A percentile compares a stretch with the other conserved stretches of the same genome.
Conservation (phyloP, 2,329 filamentous ascomycete genomes). For the Immersiporthe knoxdaviesiana region DNA sequence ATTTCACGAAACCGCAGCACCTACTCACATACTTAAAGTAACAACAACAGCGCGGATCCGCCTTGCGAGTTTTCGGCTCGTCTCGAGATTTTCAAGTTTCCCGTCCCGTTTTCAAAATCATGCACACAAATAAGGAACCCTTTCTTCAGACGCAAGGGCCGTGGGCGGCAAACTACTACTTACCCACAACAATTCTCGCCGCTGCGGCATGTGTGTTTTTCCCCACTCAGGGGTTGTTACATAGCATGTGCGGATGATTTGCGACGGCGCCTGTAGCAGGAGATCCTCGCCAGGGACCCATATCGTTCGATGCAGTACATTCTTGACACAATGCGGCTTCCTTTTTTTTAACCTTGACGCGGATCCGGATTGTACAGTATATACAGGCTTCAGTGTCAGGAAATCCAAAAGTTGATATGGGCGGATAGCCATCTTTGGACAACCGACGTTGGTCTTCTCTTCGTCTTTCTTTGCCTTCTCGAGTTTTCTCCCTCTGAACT, state of each 20-base stretch:
- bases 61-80: conserved; percentile 3
- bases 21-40: no score
- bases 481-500: background rate
- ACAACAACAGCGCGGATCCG: background rate
- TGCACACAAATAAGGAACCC: background rate
- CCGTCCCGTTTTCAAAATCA: background rate
- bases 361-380: background rate
- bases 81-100: conserved; percentile 12
- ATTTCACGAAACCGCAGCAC: conserved; percentile 13
- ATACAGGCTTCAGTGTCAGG: background rate
- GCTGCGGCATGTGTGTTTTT: background rate
- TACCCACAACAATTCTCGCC: background rate
- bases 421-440: conserved; percentile 1
- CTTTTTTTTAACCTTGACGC: conserved; percentile 7
- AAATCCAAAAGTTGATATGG: background rate
- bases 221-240: conserved; percentile 27
- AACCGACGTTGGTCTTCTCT: background rate
- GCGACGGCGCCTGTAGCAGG: conserved; percentile 26
- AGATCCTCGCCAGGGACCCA: conserved; percentile 14
- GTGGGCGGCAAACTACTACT: no score
- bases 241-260: conserved; percentile 26
- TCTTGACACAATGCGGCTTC: conserved; percentile 6
- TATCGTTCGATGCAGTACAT: conserved; percentile 11
- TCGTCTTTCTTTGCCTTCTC: background rate
- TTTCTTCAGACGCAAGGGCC: background rate